Percentiles rank a stretch among this genome's conserved stretches.
These are phyloP conservation scores for Chromosphaera perkinsii DNA, from an alignment of 208 protist species.

Conservation along the genomic window DNA sequence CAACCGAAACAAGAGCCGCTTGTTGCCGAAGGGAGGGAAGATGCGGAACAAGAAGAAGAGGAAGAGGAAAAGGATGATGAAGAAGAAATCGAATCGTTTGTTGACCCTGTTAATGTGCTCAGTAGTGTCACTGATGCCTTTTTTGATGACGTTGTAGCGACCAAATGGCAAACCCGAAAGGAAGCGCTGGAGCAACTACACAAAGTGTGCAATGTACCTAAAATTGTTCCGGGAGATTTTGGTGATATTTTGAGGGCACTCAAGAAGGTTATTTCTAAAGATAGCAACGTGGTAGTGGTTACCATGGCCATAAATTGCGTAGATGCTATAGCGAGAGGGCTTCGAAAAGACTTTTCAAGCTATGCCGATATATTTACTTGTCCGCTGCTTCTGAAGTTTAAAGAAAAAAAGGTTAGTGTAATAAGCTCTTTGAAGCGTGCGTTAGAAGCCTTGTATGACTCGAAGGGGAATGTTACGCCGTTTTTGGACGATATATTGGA, in stretches of 20 bases:
- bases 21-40: conserved; percentile 4
- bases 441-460: conserved; percentile 13
- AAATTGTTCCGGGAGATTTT: conserved; percentile 29
- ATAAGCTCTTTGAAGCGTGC: conserved; percentile 25
- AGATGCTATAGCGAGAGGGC: conserved; percentile 17
- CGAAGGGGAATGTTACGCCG: background rate
- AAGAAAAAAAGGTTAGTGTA: conserved; percentile 47
- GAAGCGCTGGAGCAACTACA: conserved; percentile 36
- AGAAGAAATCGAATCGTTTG: conserved; percentile 32
- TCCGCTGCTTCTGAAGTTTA: conserved; percentile 36
- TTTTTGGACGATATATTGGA: background rate
- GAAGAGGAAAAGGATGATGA: conserved; percentile 14
- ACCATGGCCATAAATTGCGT: conserved; percentile 20
- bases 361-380: conserved; percentile 5
- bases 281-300: conserved; percentile 40
- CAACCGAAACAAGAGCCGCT: background rate
- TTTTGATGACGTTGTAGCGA: conserved; percentile 26
- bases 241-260: conserved; percentile 26
- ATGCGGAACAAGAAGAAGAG: conserved; percentile 26
- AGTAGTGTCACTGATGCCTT: conserved; percentile 16
- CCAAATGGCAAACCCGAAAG: conserved; percentile 41
- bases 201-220: conserved; percentile 7
- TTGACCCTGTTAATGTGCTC: conserved; percentile 34
- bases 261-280: conserved; percentile 30
- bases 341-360: conserved; percentile 23